These are phyloP conservation scores for Neurospora crassa DNA, from an alignment of 2,329 filamentous ascomycete genomes.

Conservation along the genomic window DNA sequence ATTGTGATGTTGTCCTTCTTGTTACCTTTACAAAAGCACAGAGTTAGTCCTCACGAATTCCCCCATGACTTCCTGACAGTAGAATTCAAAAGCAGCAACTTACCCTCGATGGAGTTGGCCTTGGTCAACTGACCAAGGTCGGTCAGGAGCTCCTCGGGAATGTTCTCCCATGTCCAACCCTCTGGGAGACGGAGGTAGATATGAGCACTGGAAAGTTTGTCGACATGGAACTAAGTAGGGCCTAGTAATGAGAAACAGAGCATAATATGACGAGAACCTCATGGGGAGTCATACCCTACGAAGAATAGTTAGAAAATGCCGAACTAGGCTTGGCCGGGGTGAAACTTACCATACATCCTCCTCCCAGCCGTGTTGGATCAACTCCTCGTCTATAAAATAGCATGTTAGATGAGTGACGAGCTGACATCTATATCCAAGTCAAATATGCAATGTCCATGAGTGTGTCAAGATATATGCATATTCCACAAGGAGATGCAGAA, in stretches of 20 bases:
- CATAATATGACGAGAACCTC: slow-evolving; percentile 6
- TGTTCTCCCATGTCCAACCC: slow-evolving; percentile 72
- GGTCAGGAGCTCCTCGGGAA: slow-evolving; percentile 62
- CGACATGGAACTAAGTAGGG: slow-evolving; percentile 83
- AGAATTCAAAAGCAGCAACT: slow-evolving; percentile 6
- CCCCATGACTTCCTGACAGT: not conserved
- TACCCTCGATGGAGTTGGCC: slow-evolving; percentile 95
- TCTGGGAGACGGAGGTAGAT: slow-evolving; percentile 83
- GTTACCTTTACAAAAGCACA: slow-evolving; percentile 54
- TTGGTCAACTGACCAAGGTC: slow-evolving; percentile 98
- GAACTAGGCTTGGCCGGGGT: not conserved
- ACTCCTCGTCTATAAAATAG: slow-evolving; percentile 69
- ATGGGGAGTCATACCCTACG: not conserved
- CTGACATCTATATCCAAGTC: not conserved
- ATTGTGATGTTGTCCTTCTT: slow-evolving; percentile 97
- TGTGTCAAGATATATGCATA: not conserved
- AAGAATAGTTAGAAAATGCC: not conserved
- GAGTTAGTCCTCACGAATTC: slow-evolving; percentile 10
- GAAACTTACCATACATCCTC: slow-evolving; percentile 78
- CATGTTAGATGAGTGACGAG: not conserved
- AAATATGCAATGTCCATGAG: not conserved
- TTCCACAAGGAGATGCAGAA: not conserved
- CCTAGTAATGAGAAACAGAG: slow-evolving; percentile 2
- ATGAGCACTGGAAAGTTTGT: slow-evolving; percentile 94
- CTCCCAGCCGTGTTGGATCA: slow-evolving; percentile 91